Base-by-base conservation (phyloP, 2,329 filamentous ascomycete species). In the Zasmidium cellare region DNA sequence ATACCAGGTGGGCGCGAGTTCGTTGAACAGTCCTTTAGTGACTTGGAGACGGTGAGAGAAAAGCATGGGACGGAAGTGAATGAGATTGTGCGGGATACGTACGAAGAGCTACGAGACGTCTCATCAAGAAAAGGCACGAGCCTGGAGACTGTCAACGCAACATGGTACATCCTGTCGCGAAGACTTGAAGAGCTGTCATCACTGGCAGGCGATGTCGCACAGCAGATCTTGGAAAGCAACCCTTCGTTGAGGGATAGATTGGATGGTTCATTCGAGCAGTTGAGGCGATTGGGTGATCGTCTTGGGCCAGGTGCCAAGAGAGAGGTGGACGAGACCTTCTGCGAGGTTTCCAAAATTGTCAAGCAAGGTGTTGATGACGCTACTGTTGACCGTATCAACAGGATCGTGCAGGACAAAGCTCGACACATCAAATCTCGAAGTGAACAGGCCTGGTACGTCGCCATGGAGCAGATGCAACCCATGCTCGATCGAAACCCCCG, bases 231-330 rank as follows among this genome's bases (percentile, higher is more conserved):
- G 50, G 81, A 91, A 66, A 89, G 90, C 69, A 88, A 91, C 70
- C 89, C 89, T 0, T 74, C 87, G 65, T 67, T 90, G 19, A 90
- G 89, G 78, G 82, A 90, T 69, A 87, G 88, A 75, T 74, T 91
- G 11, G 88, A 88, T 18, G 84, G 83, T 7, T 86, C 83, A 65
- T 73, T 89, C 44, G 83, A 89, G 50, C 82, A 88, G 70, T 76
- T 92, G 50, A 88, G 89, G 80, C 72, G 85, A 64, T 80, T 90
- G 73, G 85, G 85, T 24, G 82, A 90, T 12, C 77, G 85, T 58
- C 88, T 88, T 67, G 89, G 89, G 0, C 88, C 88, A 0, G 87
- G 91, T 68, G 88, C 87, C 0, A 90, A 90, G 81, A 86, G 90
- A 79, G 82, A 89, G 71, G 82, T 89, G 3, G 86, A 91, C 57